Percentiles rank a stretch among this genome's conserved stretches.
Conservation (phyloP, 257 asterid genomes). For the Haberlea rhodopensis region DNA sequence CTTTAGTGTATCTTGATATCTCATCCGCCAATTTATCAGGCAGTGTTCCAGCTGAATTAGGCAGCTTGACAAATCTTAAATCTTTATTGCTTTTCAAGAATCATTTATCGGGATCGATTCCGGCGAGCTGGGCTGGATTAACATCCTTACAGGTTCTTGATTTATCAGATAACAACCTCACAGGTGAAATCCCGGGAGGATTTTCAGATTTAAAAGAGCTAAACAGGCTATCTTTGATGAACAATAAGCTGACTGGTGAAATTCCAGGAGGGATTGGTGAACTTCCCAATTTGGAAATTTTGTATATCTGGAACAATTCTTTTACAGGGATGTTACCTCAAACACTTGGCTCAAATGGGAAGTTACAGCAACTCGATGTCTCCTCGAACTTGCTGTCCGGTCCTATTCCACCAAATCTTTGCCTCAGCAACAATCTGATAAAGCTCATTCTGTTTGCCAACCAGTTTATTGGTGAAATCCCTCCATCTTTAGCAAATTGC, state of each 20-base stretch:
- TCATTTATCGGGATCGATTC: conserved; percentile 53
- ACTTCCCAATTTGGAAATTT: conserved; percentile 57
- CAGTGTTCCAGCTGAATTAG: conserved; percentile 51
- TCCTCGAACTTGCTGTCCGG: conserved; percentile 74
- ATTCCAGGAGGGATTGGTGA: conserved; percentile 70
- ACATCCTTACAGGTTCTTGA: conserved; percentile 48
- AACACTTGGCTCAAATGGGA: conserved; percentile 65
- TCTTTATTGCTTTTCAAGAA: conserved; percentile 55
- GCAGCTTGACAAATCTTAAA: conserved; percentile 45
- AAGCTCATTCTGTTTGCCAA: conserved; percentile 77
- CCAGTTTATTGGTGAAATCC: conserved; percentile 57
- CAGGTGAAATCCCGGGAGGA: conserved; percentile 61
- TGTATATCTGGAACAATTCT: conserved; percentile 79
- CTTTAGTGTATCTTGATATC: conserved; percentile 59
- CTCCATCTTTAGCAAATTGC: conserved; percentile 64
- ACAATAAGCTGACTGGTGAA: conserved; percentile 63
- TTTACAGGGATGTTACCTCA: conserved; percentile 70
- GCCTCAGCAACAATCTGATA: conserved; percentile 46
- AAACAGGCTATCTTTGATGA: conserved; percentile 46
- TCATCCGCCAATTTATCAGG: conserved; percentile 71
- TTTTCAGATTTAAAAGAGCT: conserved; percentile 49
- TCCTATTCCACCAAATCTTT: conserved; percentile 70
- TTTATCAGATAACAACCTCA: conserved; percentile 61
- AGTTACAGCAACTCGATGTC: conserved; percentile 62
- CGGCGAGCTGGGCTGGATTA: conserved; percentile 45